Conservation (phyloP, 106 monocot genomes). For the Apostasia shenzhenica region DNA sequence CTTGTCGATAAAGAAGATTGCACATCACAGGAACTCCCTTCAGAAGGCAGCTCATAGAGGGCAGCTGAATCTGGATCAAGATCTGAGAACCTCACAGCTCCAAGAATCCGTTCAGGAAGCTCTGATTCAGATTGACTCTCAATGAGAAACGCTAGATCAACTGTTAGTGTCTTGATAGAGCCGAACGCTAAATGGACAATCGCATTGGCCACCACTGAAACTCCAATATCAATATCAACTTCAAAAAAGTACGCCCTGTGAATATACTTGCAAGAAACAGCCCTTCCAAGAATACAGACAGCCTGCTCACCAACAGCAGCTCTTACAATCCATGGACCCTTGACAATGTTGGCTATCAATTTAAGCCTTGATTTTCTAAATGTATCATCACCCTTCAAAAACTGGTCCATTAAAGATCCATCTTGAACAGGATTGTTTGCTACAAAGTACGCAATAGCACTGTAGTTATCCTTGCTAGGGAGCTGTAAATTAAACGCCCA, state of each 20-base stretch:
- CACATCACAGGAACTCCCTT: conserved; percentile 24
- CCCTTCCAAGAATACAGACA: conserved; percentile 75
- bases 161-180: conserved; percentile 67
- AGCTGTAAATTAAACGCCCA: conserved; percentile 94
- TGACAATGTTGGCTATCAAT: conserved; percentile 87
- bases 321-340: conserved; percentile 93
- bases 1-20: conserved; percentile 47
- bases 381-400: conserved; percentile 78
- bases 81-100: conserved; percentile 85
- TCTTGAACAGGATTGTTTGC: conserved; percentile 46
- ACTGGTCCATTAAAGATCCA: conserved; percentile 69
- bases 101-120: conserved; percentile 83
- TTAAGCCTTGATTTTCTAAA: conserved; percentile 92
- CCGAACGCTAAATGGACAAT: conserved; percentile 95
- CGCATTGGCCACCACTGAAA: conserved; percentile 86
- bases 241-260: conserved; percentile 61
- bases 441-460: conserved; percentile 78
- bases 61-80: conserved; percentile 59
- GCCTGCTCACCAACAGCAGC: conserved; percentile 96
- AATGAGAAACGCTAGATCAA: conserved; percentile 91
- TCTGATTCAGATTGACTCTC: conserved; percentile 79
- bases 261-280: conserved; percentile 78
- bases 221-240: conserved; percentile 86
- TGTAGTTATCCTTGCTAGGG: conserved; percentile 77
- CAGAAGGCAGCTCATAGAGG: conserved; percentile 40